phyloP scores from a whole-genome alignment of 257 asterid genomes.

The Avicennia marina region DNA sequence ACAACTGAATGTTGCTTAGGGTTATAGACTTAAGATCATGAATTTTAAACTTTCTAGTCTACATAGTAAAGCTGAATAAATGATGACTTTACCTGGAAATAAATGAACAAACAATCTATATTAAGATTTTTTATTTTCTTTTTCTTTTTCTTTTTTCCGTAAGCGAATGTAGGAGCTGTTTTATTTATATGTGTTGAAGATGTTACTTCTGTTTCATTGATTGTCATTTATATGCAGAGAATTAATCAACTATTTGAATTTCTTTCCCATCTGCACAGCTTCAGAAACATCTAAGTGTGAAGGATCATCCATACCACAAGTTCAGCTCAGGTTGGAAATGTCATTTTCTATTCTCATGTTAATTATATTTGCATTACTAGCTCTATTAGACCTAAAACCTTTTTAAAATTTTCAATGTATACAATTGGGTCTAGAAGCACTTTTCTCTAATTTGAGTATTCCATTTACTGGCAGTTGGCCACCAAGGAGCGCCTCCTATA shows the following conservation, averaged over 20 bases:
- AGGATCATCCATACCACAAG: conserved; percentile 88
- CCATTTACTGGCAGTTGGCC: too few relatives aligned
- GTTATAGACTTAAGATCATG: not conserved
- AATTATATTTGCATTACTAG: too few relatives aligned
- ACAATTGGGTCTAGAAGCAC: too few relatives aligned
- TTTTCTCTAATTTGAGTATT: too few relatives aligned
- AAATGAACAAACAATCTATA: not conserved
- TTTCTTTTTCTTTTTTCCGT: not conserved
- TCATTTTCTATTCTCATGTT: not conserved
- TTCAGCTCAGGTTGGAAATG: conserved; percentile 81
- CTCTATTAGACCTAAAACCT: too few relatives aligned
- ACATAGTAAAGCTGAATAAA: conserved; percentile 1
- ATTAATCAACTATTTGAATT: not conserved
- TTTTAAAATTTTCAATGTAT: too few relatives aligned
- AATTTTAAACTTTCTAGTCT: not conserved
- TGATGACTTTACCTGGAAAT: not conserved
- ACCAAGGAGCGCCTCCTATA: too few relatives aligned
- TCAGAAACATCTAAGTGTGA: conserved; percentile 75
- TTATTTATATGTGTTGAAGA: not conserved
- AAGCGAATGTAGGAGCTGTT: conserved; percentile 16
- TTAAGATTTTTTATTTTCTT: not conserved
- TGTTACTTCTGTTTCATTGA: too few relatives aligned
- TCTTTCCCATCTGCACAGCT: conserved; percentile 37
- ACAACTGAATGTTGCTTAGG: conserved; percentile 2
- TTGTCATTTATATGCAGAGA: too few relatives aligned